Base-by-base conservation (phyloP, 2,329 filamentous ascomycete species). In the Claviceps maximensis region DNA sequence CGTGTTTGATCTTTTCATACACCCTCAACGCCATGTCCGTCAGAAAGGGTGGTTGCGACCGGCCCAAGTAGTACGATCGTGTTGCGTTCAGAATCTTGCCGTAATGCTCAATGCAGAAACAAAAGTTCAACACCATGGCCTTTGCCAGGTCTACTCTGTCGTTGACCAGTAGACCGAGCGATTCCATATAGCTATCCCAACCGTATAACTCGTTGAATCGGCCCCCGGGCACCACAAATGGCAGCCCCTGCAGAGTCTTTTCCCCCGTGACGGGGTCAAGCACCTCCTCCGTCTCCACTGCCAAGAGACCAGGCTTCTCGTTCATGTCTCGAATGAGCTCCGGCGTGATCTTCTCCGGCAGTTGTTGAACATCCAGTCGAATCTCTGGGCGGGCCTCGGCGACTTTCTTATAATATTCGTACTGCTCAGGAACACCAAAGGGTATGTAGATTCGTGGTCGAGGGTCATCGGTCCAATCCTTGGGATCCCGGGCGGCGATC, bases 141-240 rank as follows among this genome's bases (percentile, higher is more conserved):
- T 96, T 95, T 59, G 89, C 89, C 53, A 97, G 73, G 62, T 96
- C 83, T 23, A 89, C 82, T 55, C 87, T 83, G 65, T 93, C 87
- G 64, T 91, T 89, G 60, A 89, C 81, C 55, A 97, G 74, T 54
- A 98, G 77, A 19, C 93, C 93, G 3, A 97, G 75, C 5, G 91
- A 93, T 67, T 91, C 88, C 89, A 98, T 97, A 74, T 97, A 98
- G 67, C 89, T 96, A 70, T 98, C 93, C 93, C 93, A 98, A 47
- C 91, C 91, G 66, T 98, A 98, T 23, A 98, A 72, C 68, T 98
- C 93, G 69, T 98, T 98, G 82, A 98, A 98, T 31, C 93, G 82
- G 25, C 93, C 93, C 55, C 93, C 93, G 0, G 93, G 93, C 3
- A 98, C 93, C n/a, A 97, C 89, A 61, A 97, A 98, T 0, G 93